Conservation (phyloP, 176 grass and related monocot species). For the Elaeis guineensis region DNA sequence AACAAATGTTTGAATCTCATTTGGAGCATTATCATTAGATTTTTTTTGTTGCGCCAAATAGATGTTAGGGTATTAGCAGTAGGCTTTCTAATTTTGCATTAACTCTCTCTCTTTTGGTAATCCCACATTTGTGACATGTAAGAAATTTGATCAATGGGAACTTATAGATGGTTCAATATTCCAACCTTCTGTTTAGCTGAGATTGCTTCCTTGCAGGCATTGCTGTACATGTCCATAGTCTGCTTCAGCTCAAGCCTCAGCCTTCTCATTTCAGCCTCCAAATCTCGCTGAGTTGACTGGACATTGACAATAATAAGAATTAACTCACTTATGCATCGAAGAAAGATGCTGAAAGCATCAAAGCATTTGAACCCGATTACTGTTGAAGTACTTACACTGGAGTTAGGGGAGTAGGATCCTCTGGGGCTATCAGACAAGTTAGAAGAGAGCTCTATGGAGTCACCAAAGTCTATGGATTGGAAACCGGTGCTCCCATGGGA, state of each 20-base stretch:
- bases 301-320: no score
- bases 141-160: no score
- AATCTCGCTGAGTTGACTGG: conserved; percentile 24
- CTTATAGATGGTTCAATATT: not conserved
- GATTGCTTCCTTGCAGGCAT: conserved; percentile 85
- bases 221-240: conserved; percentile 96
- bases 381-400: conserved; percentile 28
- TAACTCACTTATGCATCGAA: no score
- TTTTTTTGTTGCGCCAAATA: no score
- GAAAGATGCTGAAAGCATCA: no score
- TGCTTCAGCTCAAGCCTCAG: conserved; percentile 79
- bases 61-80: no score
- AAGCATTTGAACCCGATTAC: no score
- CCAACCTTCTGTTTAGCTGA: conserved; percentile 55
- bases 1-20: no score
- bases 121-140: no score
- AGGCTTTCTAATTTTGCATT: no score
- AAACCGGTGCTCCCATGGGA: conserved; percentile 34
- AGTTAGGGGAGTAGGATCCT: conserved; percentile 37
- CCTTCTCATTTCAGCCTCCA: conserved; percentile 76
- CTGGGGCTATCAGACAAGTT: conserved; percentile 15
- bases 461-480: conserved; percentile 50
- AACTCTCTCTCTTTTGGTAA: no score
- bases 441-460: conserved; percentile 32
- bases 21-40: no score